A percentile compares a stretch with the other conserved stretches of the same genome.
Evolutionary conservation across 1,139 yeast genomes (phyloP).

Genomic region (Wickerhamomyces sp.): DNA sequence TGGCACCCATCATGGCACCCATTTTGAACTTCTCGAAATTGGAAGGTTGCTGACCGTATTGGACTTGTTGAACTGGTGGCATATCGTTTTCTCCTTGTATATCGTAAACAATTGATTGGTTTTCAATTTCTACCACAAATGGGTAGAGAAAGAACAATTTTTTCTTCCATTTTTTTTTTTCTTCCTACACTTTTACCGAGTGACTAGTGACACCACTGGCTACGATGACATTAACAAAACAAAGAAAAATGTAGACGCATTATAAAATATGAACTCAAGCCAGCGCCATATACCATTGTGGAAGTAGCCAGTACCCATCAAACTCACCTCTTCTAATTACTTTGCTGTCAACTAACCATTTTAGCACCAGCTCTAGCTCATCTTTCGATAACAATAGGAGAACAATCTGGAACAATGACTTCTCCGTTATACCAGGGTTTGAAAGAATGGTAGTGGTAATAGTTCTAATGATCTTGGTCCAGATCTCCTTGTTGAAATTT

Average conservation of each 20-base stretch:
- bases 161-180: not conserved
- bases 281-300: constrained; percentile 45
- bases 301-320: constrained; percentile 46
- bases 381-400: constrained; percentile 38
- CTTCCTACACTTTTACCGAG: not conserved
- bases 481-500: constrained; percentile 49
- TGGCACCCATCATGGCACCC: constrained; percentile 97
- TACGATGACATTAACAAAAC: too few species aligned
- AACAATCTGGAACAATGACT: constrained; percentile 32
- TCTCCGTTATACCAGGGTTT: constrained; percentile 58
- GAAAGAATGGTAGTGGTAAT: constrained; percentile 47
- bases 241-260: too few species aligned
- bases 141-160: not conserved
- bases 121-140: not conserved
- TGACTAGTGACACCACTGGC: not conserved
- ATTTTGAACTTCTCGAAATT: constrained; percentile 94
- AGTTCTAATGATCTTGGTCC: constrained; percentile 52
- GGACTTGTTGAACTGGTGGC: constrained; percentile 85
- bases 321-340: constrained; percentile 35
- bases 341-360: constrained; percentile 51
- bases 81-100: constrained; percentile 27
- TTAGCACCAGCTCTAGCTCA: constrained; percentile 48
- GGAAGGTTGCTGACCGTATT: constrained; percentile 75
- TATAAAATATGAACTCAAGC: not conserved
- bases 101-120: too few species aligned